Percentiles rank a stretch among this genome's conserved stretches.
Evolutionary conservation across 1,139 yeast species (phyloP).

Genomic region (Pneumocystis oryctolagi): DNA sequence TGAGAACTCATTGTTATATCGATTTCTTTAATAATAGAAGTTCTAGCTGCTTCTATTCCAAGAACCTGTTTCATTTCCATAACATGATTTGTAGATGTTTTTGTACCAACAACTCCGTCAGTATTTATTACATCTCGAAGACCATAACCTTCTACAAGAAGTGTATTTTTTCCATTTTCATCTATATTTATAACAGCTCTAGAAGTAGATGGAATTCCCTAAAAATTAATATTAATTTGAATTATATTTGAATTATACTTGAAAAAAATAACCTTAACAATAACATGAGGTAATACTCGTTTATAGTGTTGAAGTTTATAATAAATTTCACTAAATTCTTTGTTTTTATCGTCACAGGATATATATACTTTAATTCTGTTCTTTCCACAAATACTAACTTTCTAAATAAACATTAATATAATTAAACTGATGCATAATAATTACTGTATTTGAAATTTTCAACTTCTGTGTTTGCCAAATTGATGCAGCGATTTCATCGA

Average conservation of each 20-base stretch:
- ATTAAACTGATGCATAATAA: not conserved
- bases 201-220: constrained; percentile 71
- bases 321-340: constrained; percentile 51
- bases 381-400: constrained; percentile 44
- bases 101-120: constrained; percentile 84
- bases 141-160: constrained; percentile 96
- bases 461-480: constrained; percentile 74
- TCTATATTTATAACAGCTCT: constrained; percentile 91
- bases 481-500: constrained; percentile 77
- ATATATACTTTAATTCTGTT: constrained; percentile 69
- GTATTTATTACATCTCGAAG: constrained; percentile 92
- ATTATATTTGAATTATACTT: not conserved
- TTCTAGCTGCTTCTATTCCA: constrained; percentile 96
- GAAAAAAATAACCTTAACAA: constrained; percentile 39
- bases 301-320: constrained; percentile 82
- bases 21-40: constrained; percentile 83
- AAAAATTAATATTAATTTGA: not conserved
- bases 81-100: constrained; percentile 81
- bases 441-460: constrained; percentile 42
- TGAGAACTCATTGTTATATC: constrained; percentile 97
- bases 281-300: constrained; percentile 70
- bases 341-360: constrained; percentile 29
- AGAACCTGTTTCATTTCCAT: constrained; percentile 77
- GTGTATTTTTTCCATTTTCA: constrained; percentile 48
- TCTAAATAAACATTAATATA: not conserved